These are phyloP conservation scores for Xerocomus minutiporus DNA, from an alignment of 1,284 basidiomycete genomes.

Conservation along the genomic window DNA sequence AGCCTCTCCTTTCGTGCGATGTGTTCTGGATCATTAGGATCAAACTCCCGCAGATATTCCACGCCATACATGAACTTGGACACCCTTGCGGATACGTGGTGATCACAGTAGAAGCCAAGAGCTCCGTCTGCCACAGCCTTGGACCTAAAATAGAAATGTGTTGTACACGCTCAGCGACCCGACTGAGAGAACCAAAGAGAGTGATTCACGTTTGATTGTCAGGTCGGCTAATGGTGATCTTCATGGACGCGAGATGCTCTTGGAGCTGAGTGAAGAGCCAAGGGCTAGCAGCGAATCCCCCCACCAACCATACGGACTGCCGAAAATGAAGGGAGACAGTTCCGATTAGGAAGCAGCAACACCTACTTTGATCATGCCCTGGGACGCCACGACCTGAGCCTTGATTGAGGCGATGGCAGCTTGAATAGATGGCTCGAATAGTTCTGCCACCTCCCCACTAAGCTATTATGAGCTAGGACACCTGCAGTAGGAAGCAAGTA, in stretches of 20 bases:
- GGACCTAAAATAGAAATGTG: conserved; percentile 43
- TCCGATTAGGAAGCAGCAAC: background rate
- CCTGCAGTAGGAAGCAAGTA: conserved; percentile 2
- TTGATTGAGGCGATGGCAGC: conserved; percentile 67
- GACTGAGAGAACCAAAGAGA: conserved; percentile 10
- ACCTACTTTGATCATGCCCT: conserved; percentile 58
- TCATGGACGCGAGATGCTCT: conserved; percentile 51
- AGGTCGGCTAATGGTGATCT: conserved; percentile 63
- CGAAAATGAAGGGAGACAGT: conserved; percentile 7
- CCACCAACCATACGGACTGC: conserved; percentile 72
- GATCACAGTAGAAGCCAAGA: conserved; percentile 77
- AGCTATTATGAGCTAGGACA: conserved; percentile 5
- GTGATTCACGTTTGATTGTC: conserved; percentile 65
- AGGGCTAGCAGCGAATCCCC: conserved; percentile 74
- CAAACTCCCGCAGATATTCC: conserved; percentile 66
- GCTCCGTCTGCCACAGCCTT: conserved; percentile 79
- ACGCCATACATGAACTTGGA: conserved; percentile 78
- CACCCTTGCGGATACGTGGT: conserved; percentile 72
- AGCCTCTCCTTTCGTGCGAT: conserved; percentile 56
- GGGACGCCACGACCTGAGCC: conserved; percentile 61
- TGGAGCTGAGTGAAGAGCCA: conserved; percentile 74
- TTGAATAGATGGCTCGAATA: conserved; percentile 73
- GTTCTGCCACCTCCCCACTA: conserved; percentile 58
- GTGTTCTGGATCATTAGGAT: conserved; percentile 63
- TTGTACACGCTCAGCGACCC: conserved; percentile 6